Evolutionary conservation across 371 early-diverging fungal species (phyloP), one percentile per base, ranked within the genome.

Genomic region (Nosema muscidifuracis): DNA sequence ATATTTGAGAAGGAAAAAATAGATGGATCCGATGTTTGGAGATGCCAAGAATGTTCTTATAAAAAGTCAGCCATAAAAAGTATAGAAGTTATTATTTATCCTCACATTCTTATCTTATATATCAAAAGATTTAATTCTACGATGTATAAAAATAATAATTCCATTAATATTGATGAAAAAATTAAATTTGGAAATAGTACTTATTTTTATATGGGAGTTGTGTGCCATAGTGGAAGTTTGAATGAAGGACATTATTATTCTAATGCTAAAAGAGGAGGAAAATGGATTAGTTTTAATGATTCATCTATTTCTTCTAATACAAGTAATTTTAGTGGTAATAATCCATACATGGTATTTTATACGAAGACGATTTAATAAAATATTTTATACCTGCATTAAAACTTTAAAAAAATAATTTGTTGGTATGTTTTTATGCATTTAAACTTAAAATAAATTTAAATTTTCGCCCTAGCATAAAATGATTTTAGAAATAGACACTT

Each of bases 211-310:
- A 63, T 64, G 36, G 80, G 77, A 13, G 44, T 69, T 42, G 67
- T 76, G 16, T 77, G 80, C 60, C 80, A 80, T 30, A 68, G 7
- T 30, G 80, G 80, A 33, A 61, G 22, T 26, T 26, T 80, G 16
- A 60, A 61, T 30, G 56, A 30, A 15, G 80, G 80, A 18, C 80
- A 80, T 36, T 80, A 80, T 62, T 55, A 43, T 68, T 44, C 80
- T 44, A 42, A 65, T 55, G 66, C 67, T 42, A 74, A 72, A 71
- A 42, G 73, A 64, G 20, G 33, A 12, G 72, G 47, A 1, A 66
- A 24, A 26, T 73, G 74, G 75, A 51, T 66, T 26, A 30, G 66
- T 31, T 80, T 50, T 64, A 70, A 80, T 65, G 80, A 80, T 71
- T 51, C 62, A n/a, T 42, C 24, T 18, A 67, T 79, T 28, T 61